These are phyloP conservation scores for Suzukiozyma palmioleophila DNA, from an alignment of 1,139 yeast species.

Conservation along the genomic window DNA sequence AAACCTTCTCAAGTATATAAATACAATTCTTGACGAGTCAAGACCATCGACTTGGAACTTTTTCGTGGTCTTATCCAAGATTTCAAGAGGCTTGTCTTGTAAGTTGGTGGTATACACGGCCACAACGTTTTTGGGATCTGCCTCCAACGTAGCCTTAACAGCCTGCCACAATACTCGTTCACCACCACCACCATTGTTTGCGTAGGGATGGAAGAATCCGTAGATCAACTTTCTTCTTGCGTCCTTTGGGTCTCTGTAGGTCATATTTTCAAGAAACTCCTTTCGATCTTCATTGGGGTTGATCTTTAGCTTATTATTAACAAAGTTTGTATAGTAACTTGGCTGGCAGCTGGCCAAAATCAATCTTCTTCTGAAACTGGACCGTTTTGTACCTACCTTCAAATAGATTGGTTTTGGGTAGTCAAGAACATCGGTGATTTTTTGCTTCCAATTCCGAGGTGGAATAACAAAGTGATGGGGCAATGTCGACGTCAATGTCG, in stretches of 20 bases:
- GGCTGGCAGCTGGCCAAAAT: constrained; percentile 48
- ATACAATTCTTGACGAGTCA: constrained; percentile 56
- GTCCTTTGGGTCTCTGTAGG: constrained; percentile 34
- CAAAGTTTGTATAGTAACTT: constrained; percentile 42
- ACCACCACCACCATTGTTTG: constrained; percentile 98
- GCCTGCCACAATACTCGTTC: constrained; percentile 97
- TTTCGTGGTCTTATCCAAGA: constrained; percentile 52
- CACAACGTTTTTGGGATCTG: constrained; percentile 51
- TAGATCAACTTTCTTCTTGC: constrained; percentile 43
- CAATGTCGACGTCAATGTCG: constrained; percentile 18
- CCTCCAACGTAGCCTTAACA: constrained; percentile 61
- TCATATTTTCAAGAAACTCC: constrained; percentile 25
- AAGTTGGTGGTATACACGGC: constrained; percentile 73
- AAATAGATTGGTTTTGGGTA: constrained; percentile 34
- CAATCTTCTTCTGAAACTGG: constrained; percentile 51
- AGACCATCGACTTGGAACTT: constrained; percentile 59
- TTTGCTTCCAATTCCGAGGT: constrained; percentile 40
- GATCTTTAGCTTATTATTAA: constrained; percentile 36
- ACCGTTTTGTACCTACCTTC: constrained; percentile 33
- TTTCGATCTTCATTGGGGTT: constrained; percentile 26
- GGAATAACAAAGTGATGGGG: constrained; percentile 44
- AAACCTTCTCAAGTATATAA: constrained; percentile 64
- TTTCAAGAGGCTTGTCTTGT: constrained; percentile 47
- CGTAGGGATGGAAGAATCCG: constrained; percentile 95
- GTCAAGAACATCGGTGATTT: constrained; percentile 30